Conservation (phyloP, 2,329 filamentous ascomycete genomes). For the Aureobasidium sp. region DNA sequence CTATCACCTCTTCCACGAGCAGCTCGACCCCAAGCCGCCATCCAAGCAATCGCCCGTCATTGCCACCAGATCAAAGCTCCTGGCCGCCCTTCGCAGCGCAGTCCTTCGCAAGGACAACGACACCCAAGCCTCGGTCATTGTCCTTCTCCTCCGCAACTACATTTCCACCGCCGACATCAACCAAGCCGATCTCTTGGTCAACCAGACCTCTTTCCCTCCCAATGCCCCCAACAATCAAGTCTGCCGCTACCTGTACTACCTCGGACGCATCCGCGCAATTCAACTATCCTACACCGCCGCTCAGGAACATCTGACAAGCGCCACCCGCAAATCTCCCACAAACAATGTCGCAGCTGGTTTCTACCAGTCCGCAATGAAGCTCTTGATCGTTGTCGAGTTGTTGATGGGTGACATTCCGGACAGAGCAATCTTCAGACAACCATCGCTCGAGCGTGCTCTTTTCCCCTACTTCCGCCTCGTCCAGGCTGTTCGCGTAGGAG, state of each 20-base stretch:
- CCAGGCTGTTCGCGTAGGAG: constrained; percentile 91
- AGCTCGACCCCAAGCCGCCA: constrained; percentile 77
- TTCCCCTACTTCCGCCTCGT: constrained; percentile 92
- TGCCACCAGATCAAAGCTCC: constrained; percentile 73
- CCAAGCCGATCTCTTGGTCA: constrained; percentile 91
- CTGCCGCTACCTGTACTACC: constrained; percentile 92
- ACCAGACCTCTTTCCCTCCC: constrained; percentile 89
- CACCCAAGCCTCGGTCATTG: constrained; percentile 94
- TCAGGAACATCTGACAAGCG: constrained; percentile 86
- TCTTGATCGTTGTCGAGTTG: constrained; percentile 92
- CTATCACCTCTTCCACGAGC: constrained; percentile 91
- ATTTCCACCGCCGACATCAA: constrained; percentile 92
- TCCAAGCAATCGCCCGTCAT: constrained; percentile 84
- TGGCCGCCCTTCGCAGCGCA: constrained; percentile 86
- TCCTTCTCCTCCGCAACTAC: constrained; percentile 90
- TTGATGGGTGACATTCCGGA: constrained; percentile 99
- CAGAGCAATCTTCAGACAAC: constrained; percentile 84
- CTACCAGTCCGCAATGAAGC: constrained; percentile 90
- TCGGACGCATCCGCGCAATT: constrained; percentile 91
- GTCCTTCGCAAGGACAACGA: constrained; percentile 94
- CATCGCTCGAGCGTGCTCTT: constrained; percentile 76
- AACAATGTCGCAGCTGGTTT: constrained; percentile 86
- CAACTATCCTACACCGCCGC: constrained; percentile 96
- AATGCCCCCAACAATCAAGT: constrained; percentile 97
- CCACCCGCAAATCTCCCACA: constrained; percentile 89